A percentile compares a stretch with the other conserved stretches of the same genome.
Evolutionary conservation across 169 alveolate genomes (phyloP).

Genomic region (Plasmodium fragile): DNA sequence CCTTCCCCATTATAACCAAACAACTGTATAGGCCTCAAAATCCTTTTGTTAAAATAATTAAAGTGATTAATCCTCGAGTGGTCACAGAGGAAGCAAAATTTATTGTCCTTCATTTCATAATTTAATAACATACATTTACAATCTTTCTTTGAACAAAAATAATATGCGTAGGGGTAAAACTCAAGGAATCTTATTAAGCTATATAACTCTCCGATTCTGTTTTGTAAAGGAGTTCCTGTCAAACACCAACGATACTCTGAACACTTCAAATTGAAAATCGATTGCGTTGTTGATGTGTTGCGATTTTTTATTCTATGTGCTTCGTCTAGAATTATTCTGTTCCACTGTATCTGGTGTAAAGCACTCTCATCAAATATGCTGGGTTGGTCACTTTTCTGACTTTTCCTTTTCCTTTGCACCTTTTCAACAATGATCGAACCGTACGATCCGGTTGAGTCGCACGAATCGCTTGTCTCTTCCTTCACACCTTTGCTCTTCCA

Average conservation of each 20-base stretch:
- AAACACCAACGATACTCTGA: constrained; percentile 94
- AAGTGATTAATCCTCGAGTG: constrained; percentile 89
- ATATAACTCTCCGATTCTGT: constrained; percentile 96
- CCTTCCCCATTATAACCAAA: constrained; percentile 90
- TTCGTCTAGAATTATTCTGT: constrained; percentile 94
- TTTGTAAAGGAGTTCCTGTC: constrained; percentile 98
- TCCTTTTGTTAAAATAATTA: constrained; percentile 88
- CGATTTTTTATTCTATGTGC: constrained; percentile 97
- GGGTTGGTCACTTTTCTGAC: constrained; percentile 30
- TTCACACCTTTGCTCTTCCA: not conserved
- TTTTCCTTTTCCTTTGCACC: not conserved
- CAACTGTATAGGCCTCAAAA: constrained; percentile 89
- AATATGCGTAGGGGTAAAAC: constrained; percentile 94
- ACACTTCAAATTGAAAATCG: constrained; percentile 78
- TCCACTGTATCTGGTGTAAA: constrained; percentile 83
- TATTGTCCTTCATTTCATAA: constrained; percentile 83
- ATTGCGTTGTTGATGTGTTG: constrained; percentile 91
- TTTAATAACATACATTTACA: constrained; percentile 88
- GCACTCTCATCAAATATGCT: constrained; percentile 80
- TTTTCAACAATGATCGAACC: constrained; percentile 48
- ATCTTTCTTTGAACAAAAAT: constrained; percentile 90
- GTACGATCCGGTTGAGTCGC: constrained; percentile 20
- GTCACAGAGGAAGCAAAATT: constrained; percentile 87
- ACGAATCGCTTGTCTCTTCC: not conserved
- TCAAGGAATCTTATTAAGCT: constrained; percentile 93